phyloP scores from a whole-genome alignment of 805 yeast species.

The Candida alai region DNA sequence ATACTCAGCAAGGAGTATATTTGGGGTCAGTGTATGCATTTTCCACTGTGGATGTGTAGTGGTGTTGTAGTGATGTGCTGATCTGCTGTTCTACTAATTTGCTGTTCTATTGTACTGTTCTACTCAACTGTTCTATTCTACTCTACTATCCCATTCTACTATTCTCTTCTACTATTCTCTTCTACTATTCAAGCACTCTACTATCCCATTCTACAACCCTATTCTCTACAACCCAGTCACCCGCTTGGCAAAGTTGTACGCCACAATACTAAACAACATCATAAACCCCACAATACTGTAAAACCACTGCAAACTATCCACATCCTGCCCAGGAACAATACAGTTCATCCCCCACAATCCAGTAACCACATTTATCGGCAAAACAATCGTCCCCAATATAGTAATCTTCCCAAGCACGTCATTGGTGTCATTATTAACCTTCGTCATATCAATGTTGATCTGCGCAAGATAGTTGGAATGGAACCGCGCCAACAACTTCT shows the following conservation, averaged over 20 bases:
- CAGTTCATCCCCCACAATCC: slow-evolving; percentile 99
- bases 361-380: slow-evolving; percentile 92
- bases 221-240: slow-evolving; percentile 32
- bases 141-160: too few species aligned
- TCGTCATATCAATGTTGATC: slow-evolving; percentile 95
- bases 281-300: slow-evolving; percentile 34
- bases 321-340: slow-evolving; percentile 84
- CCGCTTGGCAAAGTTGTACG: slow-evolving; percentile 37
- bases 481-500: slow-evolving; percentile 87
- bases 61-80: too few species aligned
- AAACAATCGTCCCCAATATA: slow-evolving; percentile 87
- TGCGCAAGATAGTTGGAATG: slow-evolving; percentile 96
- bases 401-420: slow-evolving; percentile 94
- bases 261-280: slow-evolving; percentile 31
- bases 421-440: slow-evolving; percentile 93
- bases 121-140: too few species aligned
- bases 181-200: too few species aligned
- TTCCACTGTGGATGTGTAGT: too few species aligned
- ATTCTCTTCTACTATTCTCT: too few species aligned
- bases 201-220: too few species aligned
- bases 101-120: too few species aligned
- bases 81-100: too few species aligned
- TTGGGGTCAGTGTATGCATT: too few species aligned
- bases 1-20: too few species aligned
- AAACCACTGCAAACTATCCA: slow-evolving; percentile 39